phyloP scores from a whole-genome alignment of 2,329 filamentous ascomycete genomes.

The Pestalotiopsis sp. region DNA sequence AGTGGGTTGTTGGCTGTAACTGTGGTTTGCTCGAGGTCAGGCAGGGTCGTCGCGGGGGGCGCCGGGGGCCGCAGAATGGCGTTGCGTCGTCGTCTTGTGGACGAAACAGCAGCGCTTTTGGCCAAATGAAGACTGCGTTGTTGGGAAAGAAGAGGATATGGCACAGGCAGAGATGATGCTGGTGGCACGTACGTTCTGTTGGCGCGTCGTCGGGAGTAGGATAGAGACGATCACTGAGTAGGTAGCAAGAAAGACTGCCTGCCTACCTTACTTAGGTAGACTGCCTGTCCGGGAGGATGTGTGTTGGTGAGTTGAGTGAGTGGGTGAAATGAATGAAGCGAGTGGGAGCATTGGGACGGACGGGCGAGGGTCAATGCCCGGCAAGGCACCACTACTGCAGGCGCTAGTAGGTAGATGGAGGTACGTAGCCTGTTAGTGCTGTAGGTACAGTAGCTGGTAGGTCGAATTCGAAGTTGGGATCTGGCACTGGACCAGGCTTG shows the following conservation, averaged over 20 bases:
- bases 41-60: background rate
- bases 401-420: background rate
- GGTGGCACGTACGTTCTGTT: background rate
- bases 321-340: background rate
- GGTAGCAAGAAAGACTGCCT: too few species aligned
- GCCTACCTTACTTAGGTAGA: too few species aligned
- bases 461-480: background rate
- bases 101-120: background rate
- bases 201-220: too few species aligned
- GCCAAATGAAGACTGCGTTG: background rate
- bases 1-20: background rate
- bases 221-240: too few species aligned
- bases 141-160: too few species aligned
- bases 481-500: conserved; percentile 7
- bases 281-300: background rate
- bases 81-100: background rate
- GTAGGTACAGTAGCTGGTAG: background rate
- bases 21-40: background rate
- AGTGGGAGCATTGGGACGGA: background rate
- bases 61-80: background rate
- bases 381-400: background rate
- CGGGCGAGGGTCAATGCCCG: background rate
- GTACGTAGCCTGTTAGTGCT: background rate
- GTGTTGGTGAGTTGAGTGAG: background rate
- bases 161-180: too few species aligned